Evolutionary conservation across 2,329 filamentous ascomycete species (phyloP).

Genomic region (Microcyclospora pomicola): DNA sequence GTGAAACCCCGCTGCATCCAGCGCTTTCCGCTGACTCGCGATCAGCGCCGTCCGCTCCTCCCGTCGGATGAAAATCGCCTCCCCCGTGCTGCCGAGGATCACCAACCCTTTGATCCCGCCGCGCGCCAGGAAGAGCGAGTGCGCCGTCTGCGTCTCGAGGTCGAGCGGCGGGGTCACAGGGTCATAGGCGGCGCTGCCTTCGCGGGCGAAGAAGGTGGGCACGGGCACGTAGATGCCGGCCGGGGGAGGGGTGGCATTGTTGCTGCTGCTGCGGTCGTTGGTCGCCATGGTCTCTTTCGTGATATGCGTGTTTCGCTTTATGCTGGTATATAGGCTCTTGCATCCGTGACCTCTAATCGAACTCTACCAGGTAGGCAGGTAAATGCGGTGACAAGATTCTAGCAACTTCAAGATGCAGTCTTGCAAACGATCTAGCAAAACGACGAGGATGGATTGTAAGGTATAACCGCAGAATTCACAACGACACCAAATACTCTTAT

Average conservation of each 20-base stretch:
- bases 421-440: too few relatives aligned
- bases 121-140: slow-evolving; percentile 46
- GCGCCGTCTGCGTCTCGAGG: slow-evolving; percentile 42
- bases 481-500: too few relatives aligned
- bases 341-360: too few relatives aligned
- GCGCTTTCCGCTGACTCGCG: slow-evolving; percentile 39
- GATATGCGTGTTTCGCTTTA: too few relatives aligned
- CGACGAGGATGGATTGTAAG: too few relatives aligned
- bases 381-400: too few relatives aligned
- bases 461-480: too few relatives aligned
- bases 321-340: too few relatives aligned
- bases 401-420: too few relatives aligned
- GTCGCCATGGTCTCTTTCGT: too few relatives aligned
- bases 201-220: slow-evolving; percentile 50
- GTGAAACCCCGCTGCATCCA: slow-evolving; percentile 42
- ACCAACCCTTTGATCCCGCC: slow-evolving; percentile 48
- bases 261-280: too few relatives aligned
- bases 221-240: slow-evolving; percentile 44
- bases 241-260: slow-evolving; percentile 29
- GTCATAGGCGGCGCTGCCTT: slow-evolving; percentile 29
- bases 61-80: slow-evolving; percentile 48
- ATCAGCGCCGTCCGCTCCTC: slow-evolving; percentile 44
- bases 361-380: too few relatives aligned
- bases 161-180: slow-evolving; percentile 41
- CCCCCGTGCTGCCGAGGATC: slow-evolving; percentile 50